phyloP scores from a whole-genome alignment of 2,329 filamentous ascomycete species.

The Fusarium piperis region DNA sequence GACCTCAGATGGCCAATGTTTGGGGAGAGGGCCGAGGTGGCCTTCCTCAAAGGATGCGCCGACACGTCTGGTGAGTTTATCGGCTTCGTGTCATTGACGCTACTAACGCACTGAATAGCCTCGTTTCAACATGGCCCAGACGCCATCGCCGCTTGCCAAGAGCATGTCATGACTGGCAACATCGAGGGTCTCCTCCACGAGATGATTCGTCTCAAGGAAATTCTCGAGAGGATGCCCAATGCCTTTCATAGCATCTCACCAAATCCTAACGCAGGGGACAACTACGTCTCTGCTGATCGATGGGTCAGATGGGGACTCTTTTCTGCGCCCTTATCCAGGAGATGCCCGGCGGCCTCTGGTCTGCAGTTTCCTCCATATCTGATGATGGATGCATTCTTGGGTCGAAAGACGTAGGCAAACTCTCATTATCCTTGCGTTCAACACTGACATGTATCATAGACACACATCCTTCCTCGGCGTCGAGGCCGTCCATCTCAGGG shows the following conservation, averaged over 20 bases:
- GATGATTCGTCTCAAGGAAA: conserved; percentile 62
- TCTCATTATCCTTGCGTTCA: accelerated
- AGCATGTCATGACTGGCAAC: conserved; percentile 63
- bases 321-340: conserved; percentile 59
- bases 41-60: conserved; percentile 61
- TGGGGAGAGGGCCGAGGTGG: conserved; percentile 60
- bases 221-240: conserved; percentile 62
- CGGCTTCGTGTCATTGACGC: accelerated
- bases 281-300: conserved; percentile 58
- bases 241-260: conserved; percentile 64
- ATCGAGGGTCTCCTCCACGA: conserved; percentile 60
- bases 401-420: conserved; percentile 50
- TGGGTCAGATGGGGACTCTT: conserved; percentile 64
- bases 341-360: conserved; percentile 61
- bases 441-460: not conserved
- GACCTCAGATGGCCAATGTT: conserved; percentile 65
- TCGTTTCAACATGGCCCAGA: conserved; percentile 62
- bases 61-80: conserved; percentile 48
- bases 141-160: conserved; percentile 63
- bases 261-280: conserved; percentile 62
- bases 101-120: conserved; percentile 28
- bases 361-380: conserved; percentile 63
- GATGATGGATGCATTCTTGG: conserved; percentile 65
- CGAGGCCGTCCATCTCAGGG: conserved; percentile 62
- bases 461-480: conserved; percentile 58